Base-by-base conservation (phyloP, 768 basidiomycete species). In the Phylloporus rhodoxanthus region DNA sequence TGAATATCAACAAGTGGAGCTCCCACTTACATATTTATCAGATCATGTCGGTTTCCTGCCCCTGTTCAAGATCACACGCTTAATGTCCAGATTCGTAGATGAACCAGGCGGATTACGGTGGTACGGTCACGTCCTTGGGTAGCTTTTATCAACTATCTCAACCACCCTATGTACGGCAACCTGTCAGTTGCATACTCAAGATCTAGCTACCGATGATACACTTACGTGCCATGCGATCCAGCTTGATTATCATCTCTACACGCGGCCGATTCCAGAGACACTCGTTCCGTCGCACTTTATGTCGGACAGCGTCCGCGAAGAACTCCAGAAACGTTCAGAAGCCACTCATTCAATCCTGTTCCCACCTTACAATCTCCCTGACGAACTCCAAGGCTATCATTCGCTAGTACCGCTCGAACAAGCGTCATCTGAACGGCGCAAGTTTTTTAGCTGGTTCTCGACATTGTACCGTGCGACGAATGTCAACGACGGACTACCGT, bases 171-270 rank as follows among this genome's bases (percentile, higher is more conserved):
- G 59, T 80, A 50, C 78, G 78, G n/a, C 86, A 89, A 60, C 85
- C 88, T 19, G 89, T 91, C 62, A 57, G 71, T 56, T 26, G 51
- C 23, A n/a, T 43, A 36, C 30, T 46, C 11, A 23, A 51, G 20
- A 48, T n/a, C 20, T 13, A 32, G 46, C 40, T 43, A 34, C 10
- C 44, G 45, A 34, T 39, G 47, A 34, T 28, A 37, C 8, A 3
- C 42, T 49, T 21, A 46, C 37, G 39, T 39, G 20, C 26, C 36
- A 4, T 21, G 32, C 20, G 8, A 46, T 37, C 17, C 62, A 95
- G 91, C 78, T 98, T 40, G 82, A 96, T 62, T 92, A 99, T 62
- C 91, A 97, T 57, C 77, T 97, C 26, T 99, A 99, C 71, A 85
- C 88, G 4, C 78, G 80, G 2, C 77, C 78, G 58, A 72, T 86